These are phyloP conservation scores for Ceratobasidium sp. DNA, from an alignment of 1,284 basidiomycete species.

Conservation along the genomic window DNA sequence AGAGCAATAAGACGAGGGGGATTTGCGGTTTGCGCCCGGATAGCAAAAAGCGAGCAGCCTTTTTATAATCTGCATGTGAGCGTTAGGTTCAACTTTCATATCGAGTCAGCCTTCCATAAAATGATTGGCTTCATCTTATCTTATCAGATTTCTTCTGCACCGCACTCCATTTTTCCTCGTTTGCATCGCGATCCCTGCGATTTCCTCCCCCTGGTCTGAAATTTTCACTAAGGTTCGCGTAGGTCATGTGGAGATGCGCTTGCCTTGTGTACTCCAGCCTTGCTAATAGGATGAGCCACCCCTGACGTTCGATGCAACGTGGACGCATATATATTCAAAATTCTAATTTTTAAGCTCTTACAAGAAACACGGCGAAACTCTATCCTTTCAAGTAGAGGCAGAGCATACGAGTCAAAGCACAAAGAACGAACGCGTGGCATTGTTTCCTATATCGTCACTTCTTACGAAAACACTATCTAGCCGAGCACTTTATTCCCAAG, in stretches of 20 bases:
- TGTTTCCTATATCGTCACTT: background rate
- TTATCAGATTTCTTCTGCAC: slow-evolving; percentile 11
- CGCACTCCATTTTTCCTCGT: background rate
- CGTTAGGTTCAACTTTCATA: slow-evolving; percentile 3
- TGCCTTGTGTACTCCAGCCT: too few species aligned
- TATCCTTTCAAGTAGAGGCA: too few species aligned
- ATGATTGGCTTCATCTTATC: slow-evolving; percentile 22
- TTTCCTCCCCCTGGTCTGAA: background rate
- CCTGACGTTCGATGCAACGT: background rate
- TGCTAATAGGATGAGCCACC: background rate
- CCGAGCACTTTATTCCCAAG: slow-evolving; percentile 6
- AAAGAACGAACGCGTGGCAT: background rate
- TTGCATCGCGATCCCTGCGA: slow-evolving; percentile 13
- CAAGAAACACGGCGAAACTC: background rate
- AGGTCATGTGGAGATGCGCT: background rate
- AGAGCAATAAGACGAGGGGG: slow-evolving; percentile 9
- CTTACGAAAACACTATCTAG: background rate
- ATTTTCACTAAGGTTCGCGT: slow-evolving; percentile 3
- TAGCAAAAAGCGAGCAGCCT: slow-evolving; percentile 25
- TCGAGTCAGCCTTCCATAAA: slow-evolving; percentile 14
- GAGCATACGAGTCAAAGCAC: background rate
- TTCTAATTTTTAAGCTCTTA: background rate
- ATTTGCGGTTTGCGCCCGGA: slow-evolving; percentile 28
- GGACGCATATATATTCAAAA: background rate
- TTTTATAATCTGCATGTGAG: slow-evolving; percentile 18